Conservation (phyloP, 306 rosid species). For the Sophora flavescens region DNA sequence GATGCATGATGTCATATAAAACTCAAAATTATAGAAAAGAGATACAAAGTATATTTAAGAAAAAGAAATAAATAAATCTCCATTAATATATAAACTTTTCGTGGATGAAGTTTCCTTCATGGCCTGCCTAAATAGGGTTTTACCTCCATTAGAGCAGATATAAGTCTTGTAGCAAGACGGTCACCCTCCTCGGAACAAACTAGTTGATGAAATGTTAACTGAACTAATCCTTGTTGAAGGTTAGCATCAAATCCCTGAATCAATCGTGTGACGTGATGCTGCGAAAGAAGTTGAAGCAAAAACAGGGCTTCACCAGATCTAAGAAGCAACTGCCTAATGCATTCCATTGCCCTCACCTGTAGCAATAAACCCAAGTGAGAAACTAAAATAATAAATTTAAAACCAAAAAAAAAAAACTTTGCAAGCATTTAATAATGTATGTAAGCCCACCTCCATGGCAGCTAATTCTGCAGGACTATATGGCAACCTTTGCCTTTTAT, state of each 20-base stretch:
- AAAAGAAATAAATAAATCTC: constrained; percentile 22
- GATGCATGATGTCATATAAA: constrained; percentile 39
- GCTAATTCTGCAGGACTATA: constrained; percentile 97
- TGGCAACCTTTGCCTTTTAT: constrained; percentile 91
- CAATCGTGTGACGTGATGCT: constrained; percentile 91
- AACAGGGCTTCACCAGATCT: constrained; percentile 92
- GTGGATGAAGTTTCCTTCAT: constrained; percentile 38
- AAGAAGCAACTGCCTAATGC: constrained; percentile 92
- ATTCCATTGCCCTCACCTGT: constrained; percentile 99
- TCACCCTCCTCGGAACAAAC: constrained; percentile 98
- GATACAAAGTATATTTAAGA: constrained; percentile 37
- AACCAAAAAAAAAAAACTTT: not conserved
- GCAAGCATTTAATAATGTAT: constrained; percentile 36
- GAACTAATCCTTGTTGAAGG: constrained; percentile 71
- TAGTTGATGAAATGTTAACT: constrained; percentile 87
- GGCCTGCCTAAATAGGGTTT: constrained; percentile 44
- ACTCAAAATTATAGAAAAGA: constrained; percentile 36
- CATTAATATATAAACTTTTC: constrained; percentile 16
- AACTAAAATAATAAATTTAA: constrained; percentile 34
- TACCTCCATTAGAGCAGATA: constrained; percentile 98
- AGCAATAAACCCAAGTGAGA: constrained; percentile 48
- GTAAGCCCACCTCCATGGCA: constrained; percentile 91
- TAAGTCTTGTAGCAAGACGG: constrained; percentile 81
- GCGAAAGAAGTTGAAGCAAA: constrained; percentile 96
- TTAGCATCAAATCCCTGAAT: constrained; percentile 84